Evolutionary conservation across 306 rosid species (phyloP), one percentile per base, ranked within the genome.

Genomic region (Corylus americana): DNA sequence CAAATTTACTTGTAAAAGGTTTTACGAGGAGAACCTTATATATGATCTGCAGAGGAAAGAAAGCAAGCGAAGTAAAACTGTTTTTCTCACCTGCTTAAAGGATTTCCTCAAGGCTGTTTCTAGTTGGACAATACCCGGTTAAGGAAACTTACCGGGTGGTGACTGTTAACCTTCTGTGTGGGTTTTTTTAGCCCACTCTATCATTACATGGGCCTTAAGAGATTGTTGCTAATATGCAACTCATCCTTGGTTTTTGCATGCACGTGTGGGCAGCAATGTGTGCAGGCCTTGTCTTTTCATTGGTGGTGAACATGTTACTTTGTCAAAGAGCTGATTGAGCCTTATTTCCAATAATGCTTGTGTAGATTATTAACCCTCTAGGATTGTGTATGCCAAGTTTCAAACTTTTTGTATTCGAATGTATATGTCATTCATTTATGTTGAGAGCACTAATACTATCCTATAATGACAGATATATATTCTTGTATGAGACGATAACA

Each of bases 401-500:
- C 70, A 8, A 51, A 77, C 42, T 27, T 48, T 55, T 55, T 73
- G 2, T 74, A 59, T 50, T 16, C 18, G 47, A 54, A 64, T 44
- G 17, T 16, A 5, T 29, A 17, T 35, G 45, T 18, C 29, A 37
- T 45, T 44, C 20, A 55, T 20, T 25, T 16, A 7, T 39, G 42
- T 63, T 42, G n/a, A 2, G 57, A 29, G 49, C 10, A 8, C 81
- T 76, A 20, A 73, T 22, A 39, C 64, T 76, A 9, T 77, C 82
- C 11, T 67, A 18, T 51, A 63, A 83, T 74, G 70, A n/a, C 93
- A 95, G 99, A 74, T 95, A 95, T 74, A 93, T 95, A 69, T 95
- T 91, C 91, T 83, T 93, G 80, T 95, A 87, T 5, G 99, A 95
- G 92, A 88, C 97, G 10, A 92, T 95, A 73, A 92, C 99, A 68